phyloP scores from a whole-genome alignment of 2,329 filamentous ascomycete species.

The Ilyonectria sp. region DNA sequence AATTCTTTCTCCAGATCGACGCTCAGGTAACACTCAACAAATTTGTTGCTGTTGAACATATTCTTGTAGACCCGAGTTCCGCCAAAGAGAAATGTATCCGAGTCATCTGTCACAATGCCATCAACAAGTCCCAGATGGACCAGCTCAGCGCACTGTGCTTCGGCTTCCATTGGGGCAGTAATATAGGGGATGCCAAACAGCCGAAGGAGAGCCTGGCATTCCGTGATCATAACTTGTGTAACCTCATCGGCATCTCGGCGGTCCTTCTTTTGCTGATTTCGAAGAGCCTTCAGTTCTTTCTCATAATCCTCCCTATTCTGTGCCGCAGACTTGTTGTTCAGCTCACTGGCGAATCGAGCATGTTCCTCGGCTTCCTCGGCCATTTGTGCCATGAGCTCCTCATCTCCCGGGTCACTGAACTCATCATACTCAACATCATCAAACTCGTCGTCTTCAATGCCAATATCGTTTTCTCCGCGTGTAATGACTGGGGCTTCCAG shows the following conservation, averaged over 20 bases:
- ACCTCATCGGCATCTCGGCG: slow-evolving; percentile 97
- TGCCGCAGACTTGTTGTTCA: slow-evolving; percentile 81
- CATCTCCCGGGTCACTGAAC: slow-evolving; percentile 91
- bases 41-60: slow-evolving; percentile 99
- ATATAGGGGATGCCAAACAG: slow-evolving; percentile 97
- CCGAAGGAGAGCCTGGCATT: slow-evolving; percentile 91
- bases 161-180: slow-evolving; percentile 98
- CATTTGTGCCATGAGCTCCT: slow-evolving; percentile 88
- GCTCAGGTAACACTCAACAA: slow-evolving; percentile 94
- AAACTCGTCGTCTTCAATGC: slow-evolving; percentile 57
- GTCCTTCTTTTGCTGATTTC: slow-evolving; percentile 96
- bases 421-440: slow-evolving; percentile 78
- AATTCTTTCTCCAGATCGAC: slow-evolving; percentile 91
- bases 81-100: slow-evolving; percentile 96
- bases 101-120: slow-evolving; percentile 97
- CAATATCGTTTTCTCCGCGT: slow-evolving; percentile 17
- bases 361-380: slow-evolving; percentile 95
- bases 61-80: slow-evolving; percentile 98
- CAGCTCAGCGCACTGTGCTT: slow-evolving; percentile 96
- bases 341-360: slow-evolving; percentile 88
- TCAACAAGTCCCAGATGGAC: slow-evolving; percentile 91
- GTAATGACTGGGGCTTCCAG: slow-evolving; percentile 4
- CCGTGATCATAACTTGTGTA: slow-evolving; percentile 93
- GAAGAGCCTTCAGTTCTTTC: slow-evolving; percentile 86
- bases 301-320: slow-evolving; percentile 88